These are phyloP conservation scores for Thraustochytrium sp. DNA, from an alignment of 352 stramenopile species.

Conservation along the genomic window DNA sequence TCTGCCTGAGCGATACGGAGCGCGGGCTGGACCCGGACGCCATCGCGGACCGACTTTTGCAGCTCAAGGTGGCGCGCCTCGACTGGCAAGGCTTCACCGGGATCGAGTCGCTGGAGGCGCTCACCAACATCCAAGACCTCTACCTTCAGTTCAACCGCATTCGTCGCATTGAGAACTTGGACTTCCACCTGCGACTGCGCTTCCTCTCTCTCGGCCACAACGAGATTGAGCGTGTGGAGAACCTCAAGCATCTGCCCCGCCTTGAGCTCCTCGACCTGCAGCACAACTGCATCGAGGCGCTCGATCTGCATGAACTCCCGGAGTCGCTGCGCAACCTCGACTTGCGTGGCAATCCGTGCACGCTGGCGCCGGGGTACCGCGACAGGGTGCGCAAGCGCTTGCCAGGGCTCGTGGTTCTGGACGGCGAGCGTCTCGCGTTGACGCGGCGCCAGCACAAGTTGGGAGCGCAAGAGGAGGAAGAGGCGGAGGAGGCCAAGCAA, in stretches of 20 bases:
- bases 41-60: slow-evolving; percentile 5
- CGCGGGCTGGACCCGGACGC: neutral
- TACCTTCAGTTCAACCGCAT: slow-evolving; percentile 33
- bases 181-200: slow-evolving; percentile 1
- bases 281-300: slow-evolving; percentile 16
- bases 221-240: neutral
- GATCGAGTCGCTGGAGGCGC: slow-evolving; percentile 20
- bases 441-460: neutral
- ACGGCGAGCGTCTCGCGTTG: neutral
- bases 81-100: slow-evolving; percentile 38
- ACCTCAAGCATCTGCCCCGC: neutral
- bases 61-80: neutral
- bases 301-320: neutral
- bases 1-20: neutral
- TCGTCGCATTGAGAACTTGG: slow-evolving; percentile 17
- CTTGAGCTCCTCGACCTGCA: slow-evolving; percentile 5
- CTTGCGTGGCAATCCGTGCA: slow-evolving; percentile 13
- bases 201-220: slow-evolving; percentile 12
- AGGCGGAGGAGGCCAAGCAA: neutral
- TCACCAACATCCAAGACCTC: slow-evolving; percentile 33
- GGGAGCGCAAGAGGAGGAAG: neutral
- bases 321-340: slow-evolving; percentile 3
- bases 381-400: neutral
- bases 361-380: neutral
- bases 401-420: neutral